Base-by-base conservation (phyloP, 805 yeast genomes). In the Hanseniaspora singularis region DNA sequence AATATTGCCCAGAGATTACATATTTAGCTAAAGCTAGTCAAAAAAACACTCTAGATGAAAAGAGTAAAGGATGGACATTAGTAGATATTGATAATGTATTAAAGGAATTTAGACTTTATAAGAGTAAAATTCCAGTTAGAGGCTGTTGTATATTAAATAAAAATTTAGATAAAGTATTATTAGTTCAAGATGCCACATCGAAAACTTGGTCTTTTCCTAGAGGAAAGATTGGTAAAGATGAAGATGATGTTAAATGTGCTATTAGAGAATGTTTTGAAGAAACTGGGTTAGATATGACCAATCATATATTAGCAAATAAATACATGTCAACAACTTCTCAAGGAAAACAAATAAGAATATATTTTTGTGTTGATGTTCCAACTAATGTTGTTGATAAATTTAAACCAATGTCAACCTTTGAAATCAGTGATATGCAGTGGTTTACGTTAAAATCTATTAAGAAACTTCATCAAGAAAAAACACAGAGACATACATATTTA, bases 221-320 rank as follows among this genome's bases (percentile, higher is more conserved):
- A 61, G 99, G 99, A 5, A 92, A 92, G 63, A 92, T 92, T 49
- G 84, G 94, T 32, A 88, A 92, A 59, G 94, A 80, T 58, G 99
- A 92, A 66, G 68, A 77, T 14, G 98, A 92, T 62, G 71, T 77
- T 5, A 78, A 74, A 46, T 94, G 98, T 66, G 96, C 97, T 4
- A 64, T 85, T 12, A 74, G 99, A 56, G 99, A 92, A 61, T 87
- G 84, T 19, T 73, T 72, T 51, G 99, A 92, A 64, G 99, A 92
- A 63, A 89, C 88, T 14, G 95, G 97, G 0, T 88, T 80, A 57
- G 94, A 92, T 61, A 79, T 85, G 41, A 63, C 79, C 1, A 77
- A 76, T 15, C 73, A 71, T 52, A 69, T 88, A 36, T 74, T 76
- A 51, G 81, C 79, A 50, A 72, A 78, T 31, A 85, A 81, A 50